Evolutionary conservation across 1,139 yeast species (phyloP), one percentile per base, ranked within the genome.

Genomic region (Yamadazyma kanchanaburiensis): DNA sequence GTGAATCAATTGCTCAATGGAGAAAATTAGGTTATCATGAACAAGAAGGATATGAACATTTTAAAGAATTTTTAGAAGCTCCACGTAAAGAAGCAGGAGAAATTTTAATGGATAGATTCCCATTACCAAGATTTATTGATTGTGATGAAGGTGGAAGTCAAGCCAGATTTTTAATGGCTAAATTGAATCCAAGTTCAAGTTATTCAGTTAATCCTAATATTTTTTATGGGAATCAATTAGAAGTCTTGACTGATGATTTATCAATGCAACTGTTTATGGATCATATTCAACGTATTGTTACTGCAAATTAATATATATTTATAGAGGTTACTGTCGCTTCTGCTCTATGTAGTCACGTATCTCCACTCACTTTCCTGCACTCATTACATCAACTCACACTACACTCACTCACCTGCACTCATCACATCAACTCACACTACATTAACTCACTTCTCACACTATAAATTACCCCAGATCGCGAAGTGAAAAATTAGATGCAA

Each of bases 101-200:
- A 32, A 63, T 81, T 23, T 59, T 82, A 25, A 62, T 74, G 38
- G 89, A 81, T 45, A 56, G 91, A 38, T 80, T 79, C 61, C 98
- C 98, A 49, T 72, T 91, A 51, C 98, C 98, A 29, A 78, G 97
- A 62, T 91, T 86, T 56, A 86, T 88, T 45, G 95, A 88, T 46
- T 86, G 96, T 35, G 96, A 88, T 53, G 95, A 88, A 47, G 96
- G 96, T 50, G 46, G 46, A 8, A 39, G 44, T 0, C 91, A 82
- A 46, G 87, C 91, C 0, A 66, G 94, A 49, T 83, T 83, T 50
- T 61, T 83, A 38, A 74, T 78, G 70, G 81, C 88, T 3, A 79
- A 80, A 50, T 61, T 83, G 46, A 83, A 82, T 50, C 94, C 94
- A 12, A 74, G 86, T 15, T 76, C 80, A 9, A 74, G 75, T 27